These are phyloP conservation scores for Stemphylium beticola DNA, from an alignment of 2,329 filamentous ascomycete genomes.

Conservation along the genomic window DNA sequence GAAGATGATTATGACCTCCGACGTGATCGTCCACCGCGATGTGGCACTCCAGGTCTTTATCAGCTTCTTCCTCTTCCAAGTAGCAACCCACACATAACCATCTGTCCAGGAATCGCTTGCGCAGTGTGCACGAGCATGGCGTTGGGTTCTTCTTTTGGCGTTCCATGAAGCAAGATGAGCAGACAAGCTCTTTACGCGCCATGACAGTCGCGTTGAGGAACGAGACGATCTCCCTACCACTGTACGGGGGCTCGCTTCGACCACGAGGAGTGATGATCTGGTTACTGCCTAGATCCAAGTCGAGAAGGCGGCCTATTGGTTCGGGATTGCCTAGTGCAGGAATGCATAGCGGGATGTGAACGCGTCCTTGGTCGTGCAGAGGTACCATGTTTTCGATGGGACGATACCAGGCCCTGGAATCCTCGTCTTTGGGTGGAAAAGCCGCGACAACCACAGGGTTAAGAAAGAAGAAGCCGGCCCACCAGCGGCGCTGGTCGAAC, in stretches of 20 bases:
- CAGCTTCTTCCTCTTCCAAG: not conserved
- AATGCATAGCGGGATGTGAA: slow-evolving; percentile 27
- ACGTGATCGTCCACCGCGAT: not conserved
- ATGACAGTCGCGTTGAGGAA: not conserved
- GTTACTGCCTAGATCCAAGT: slow-evolving; percentile 24
- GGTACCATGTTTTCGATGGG: slow-evolving; percentile 3
- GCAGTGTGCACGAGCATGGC: slow-evolving; percentile 24
- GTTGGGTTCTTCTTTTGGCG: not conserved
- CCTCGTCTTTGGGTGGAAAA: slow-evolving; percentile 17
- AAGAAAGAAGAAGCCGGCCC: slow-evolving; percentile 31
- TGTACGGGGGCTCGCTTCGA: slow-evolving; percentile 21
- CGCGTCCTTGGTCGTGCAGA: slow-evolving; percentile 31
- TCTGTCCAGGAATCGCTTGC: slow-evolving; percentile 24
- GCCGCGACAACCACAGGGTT: slow-evolving; percentile 20
- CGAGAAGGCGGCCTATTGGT: slow-evolving; percentile 28
- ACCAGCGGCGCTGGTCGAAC: slow-evolving; percentile 23
- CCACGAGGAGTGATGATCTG: slow-evolving; percentile 13
- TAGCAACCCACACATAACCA: slow-evolving; percentile 28
- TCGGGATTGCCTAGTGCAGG: slow-evolving; percentile 18
- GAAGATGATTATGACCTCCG: not conserved
- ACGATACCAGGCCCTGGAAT: slow-evolving; percentile 12
- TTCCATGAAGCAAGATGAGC: slow-evolving; percentile 20
- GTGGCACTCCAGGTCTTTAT: not conserved
- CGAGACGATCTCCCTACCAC: slow-evolving; percentile 15
- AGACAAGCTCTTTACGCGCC: slow-evolving; percentile 17